Percentiles rank a stretch among this genome's conserved stretches.
Evolutionary conservation across 2,329 filamentous ascomycete species (phyloP).

Genomic region (Penicillium rolfsii): DNA sequence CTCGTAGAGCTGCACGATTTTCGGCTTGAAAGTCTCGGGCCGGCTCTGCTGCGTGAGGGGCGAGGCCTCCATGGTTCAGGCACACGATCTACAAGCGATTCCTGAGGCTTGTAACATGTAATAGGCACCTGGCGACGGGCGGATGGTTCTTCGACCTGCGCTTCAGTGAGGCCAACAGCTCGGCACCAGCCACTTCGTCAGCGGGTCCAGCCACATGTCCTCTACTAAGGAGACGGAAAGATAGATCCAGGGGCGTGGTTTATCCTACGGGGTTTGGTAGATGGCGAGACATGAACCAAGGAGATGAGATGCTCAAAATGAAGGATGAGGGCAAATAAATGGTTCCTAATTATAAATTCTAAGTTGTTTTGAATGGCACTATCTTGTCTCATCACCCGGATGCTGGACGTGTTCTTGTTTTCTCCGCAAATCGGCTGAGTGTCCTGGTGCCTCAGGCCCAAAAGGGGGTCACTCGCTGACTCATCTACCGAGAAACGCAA

Average conservation of each 20-base stretch:
- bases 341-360: not conserved
- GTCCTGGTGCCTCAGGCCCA: not conserved
- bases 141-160: slow-evolving; percentile 11
- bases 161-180: slow-evolving; percentile 15
- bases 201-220: slow-evolving; percentile 36
- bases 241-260: not conserved
- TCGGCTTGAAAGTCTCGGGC: slow-evolving; percentile 89
- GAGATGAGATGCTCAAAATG: not conserved
- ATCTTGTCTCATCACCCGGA: not conserved
- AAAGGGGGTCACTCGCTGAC: slow-evolving; percentile 9
- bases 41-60: slow-evolving; percentile 90
- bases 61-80: slow-evolving; percentile 74
- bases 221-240: slow-evolving; percentile 9
- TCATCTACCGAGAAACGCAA: slow-evolving; percentile 26
- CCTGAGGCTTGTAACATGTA: slow-evolving; percentile 23
- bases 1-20: slow-evolving; percentile 89
- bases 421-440: slow-evolving; percentile 18
- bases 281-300: not conserved
- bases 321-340: not conserved
- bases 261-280: not conserved
- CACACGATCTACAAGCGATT: slow-evolving; percentile 27
- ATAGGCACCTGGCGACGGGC: slow-evolving; percentile 1
- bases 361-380: not conserved
- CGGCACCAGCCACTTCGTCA: slow-evolving; percentile 35
- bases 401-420: not conserved